These are phyloP conservation scores for Voacanga thouarsii DNA, from an alignment of 257 asterid genomes.

Conservation along the genomic window DNA sequence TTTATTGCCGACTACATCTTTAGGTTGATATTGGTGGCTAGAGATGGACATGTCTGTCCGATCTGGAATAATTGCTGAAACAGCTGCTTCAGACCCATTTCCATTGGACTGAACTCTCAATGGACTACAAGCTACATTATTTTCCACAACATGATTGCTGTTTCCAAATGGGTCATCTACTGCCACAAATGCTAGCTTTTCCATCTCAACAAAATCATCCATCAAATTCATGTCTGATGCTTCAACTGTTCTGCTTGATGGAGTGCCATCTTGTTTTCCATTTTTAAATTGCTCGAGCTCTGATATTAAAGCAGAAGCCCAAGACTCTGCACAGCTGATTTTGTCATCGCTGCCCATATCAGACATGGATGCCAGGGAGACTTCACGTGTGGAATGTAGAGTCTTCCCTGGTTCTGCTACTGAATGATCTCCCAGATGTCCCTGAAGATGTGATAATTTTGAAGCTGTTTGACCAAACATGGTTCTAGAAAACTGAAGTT, in stretches of 20 bases:
- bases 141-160: conserved; percentile 33
- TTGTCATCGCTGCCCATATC: conserved; percentile 67
- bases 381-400: conserved; percentile 26
- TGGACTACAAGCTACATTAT: conserved; percentile 21
- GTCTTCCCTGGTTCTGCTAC: conserved; percentile 30
- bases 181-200: conserved; percentile 60
- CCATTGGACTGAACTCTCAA: conserved; percentile 28
- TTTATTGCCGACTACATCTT: conserved; percentile 6
- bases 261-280: conserved; percentile 34
- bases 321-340: conserved; percentile 62
- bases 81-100: conserved; percentile 14
- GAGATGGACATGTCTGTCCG: conserved; percentile 20
- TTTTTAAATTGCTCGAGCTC: conserved; percentile 60
- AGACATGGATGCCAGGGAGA: conserved; percentile 42
- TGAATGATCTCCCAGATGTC: conserved; percentile 23
- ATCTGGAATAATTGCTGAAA: conserved; percentile 18
- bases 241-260: conserved; percentile 39
- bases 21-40: conserved; percentile 20
- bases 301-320: conserved; percentile 60
- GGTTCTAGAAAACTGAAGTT: conserved; percentile 25
- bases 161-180: conserved; percentile 35
- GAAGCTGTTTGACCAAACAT: conserved; percentile 26
- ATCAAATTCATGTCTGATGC: conserved; percentile 64
- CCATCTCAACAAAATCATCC: conserved; percentile 97
- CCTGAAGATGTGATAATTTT: conserved; percentile 25